These are phyloP conservation scores for Vickermania ingenoplastis DNA, from an alignment of 208 protist genomes.

Conservation along the genomic window DNA sequence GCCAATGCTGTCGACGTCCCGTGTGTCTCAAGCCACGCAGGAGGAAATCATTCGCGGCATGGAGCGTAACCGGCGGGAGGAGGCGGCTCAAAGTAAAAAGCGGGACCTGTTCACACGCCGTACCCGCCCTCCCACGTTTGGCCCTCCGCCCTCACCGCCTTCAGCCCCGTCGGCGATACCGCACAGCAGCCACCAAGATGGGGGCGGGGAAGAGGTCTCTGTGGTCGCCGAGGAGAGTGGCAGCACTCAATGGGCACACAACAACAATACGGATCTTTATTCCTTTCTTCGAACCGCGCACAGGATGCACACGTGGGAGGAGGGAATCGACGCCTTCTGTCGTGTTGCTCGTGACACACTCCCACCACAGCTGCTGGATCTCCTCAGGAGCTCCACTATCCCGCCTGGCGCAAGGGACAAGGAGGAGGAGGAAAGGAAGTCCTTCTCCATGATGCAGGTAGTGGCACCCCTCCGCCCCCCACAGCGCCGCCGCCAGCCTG, in stretches of 20 bases:
- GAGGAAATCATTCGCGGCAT: constrained; percentile 5
- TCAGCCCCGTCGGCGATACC: no score
- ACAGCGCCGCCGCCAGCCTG: constrained; percentile 1
- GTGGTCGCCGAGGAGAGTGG: no score
- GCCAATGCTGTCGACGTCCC: no score
- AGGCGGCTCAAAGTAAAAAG: constrained; percentile 25
- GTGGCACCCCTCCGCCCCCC: background rate
- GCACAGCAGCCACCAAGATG: no score
- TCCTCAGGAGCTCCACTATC: constrained; percentile 1
- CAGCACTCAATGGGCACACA: no score
- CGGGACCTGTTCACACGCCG: no score
- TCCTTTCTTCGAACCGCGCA: constrained; percentile 39
- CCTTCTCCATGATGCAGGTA: background rate
- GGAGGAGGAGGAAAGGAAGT: background rate
- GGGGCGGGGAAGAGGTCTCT: no score
- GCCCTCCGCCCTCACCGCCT: no score
- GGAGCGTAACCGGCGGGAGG: constrained; percentile 47
- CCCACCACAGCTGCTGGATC: background rate
- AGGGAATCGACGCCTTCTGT: constrained; percentile 47
- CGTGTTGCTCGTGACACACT: constrained; percentile 24
- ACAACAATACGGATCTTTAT: constrained; percentile 64
- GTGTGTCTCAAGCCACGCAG: no score
- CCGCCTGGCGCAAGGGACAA: background rate
- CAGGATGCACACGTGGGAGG: constrained; percentile 60
- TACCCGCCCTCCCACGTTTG: no score